A percentile compares a stretch with the other conserved stretches of the same genome.
These are phyloP conservation scores for Suhomyces coccinellae DNA, from an alignment of 1,139 yeast genomes.

Conservation along the genomic window DNA sequence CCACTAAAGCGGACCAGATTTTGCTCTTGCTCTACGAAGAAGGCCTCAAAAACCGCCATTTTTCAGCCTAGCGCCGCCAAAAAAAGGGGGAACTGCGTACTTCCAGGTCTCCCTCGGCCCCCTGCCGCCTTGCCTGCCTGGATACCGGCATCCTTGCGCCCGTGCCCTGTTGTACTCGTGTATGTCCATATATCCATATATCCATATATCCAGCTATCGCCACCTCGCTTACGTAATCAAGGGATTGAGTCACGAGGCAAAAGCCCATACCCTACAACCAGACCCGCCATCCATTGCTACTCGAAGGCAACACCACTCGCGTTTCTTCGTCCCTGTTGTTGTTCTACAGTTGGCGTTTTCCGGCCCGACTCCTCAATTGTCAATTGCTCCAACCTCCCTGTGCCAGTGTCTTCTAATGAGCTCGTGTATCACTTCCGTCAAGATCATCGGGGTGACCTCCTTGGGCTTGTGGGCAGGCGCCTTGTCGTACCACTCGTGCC, in stretches of 20 bases:
- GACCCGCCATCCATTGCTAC: not conserved
- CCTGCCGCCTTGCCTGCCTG: too few relatives aligned
- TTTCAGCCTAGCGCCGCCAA: too few relatives aligned
- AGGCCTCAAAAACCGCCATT: too few relatives aligned
- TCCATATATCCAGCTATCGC: not conserved
- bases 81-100: too few relatives aligned
- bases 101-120: too few relatives aligned
- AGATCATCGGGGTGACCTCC: conserved; percentile 53
- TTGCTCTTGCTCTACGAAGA: too few relatives aligned
- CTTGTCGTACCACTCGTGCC: conserved; percentile 38
- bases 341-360: not conserved
- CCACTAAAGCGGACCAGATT: too few relatives aligned
- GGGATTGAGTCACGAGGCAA: conserved; percentile 7
- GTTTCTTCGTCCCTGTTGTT: not conserved
- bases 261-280: not conserved
- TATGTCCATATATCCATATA: too few relatives aligned
- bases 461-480: conserved; percentile 51
- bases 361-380: too few relatives aligned
- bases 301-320: not conserved
- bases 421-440: conserved; percentile 51
- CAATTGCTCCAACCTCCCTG: not conserved
- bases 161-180: too few relatives aligned
- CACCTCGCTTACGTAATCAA: conserved; percentile 6
- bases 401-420: conserved; percentile 27
- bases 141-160: too few relatives aligned